Conservation (phyloP, 2,329 filamentous ascomycete species). For the Pseudocercospora crystallina region DNA sequence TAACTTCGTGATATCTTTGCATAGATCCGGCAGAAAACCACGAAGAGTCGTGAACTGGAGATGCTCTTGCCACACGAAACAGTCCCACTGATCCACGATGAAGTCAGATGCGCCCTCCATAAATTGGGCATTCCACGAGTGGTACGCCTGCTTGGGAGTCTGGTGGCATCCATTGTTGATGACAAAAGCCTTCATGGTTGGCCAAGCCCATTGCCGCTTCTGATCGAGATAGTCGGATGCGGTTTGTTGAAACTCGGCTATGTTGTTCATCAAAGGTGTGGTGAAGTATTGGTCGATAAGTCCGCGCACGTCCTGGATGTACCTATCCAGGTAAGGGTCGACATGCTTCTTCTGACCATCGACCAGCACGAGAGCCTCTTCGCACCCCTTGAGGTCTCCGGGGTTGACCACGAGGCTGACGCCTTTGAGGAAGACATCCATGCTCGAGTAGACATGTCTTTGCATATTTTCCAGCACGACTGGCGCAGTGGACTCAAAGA, state of each 20-base stretch:
- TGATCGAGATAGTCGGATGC: background rate
- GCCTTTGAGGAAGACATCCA: background rate
- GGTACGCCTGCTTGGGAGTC: background rate
- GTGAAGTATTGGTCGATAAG: background rate
- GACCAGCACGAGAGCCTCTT: background rate
- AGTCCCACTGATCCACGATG: background rate
- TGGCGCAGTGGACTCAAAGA: background rate
- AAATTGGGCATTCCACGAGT: background rate
- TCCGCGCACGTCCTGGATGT: background rate
- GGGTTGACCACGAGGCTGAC: background rate
- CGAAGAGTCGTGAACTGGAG: background rate
- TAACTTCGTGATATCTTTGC: background rate
- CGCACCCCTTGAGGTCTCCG: background rate
- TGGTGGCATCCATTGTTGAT: background rate
- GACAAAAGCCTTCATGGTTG: background rate
- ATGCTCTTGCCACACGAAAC: background rate
- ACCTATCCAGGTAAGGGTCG: no score
- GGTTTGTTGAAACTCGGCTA: background rate
- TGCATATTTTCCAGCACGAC: background rate
- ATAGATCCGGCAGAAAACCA: background rate
- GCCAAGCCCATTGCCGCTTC: background rate
- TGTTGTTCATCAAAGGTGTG: background rate
- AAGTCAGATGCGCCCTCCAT: background rate
- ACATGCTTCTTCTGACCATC: background rate
- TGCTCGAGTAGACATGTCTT: no score